Percentiles rank a stretch among this genome's conserved stretches.
Evolutionary conservation across 2,329 filamentous ascomycete genomes (phyloP).

Genomic region (Didymella glomerata): DNA sequence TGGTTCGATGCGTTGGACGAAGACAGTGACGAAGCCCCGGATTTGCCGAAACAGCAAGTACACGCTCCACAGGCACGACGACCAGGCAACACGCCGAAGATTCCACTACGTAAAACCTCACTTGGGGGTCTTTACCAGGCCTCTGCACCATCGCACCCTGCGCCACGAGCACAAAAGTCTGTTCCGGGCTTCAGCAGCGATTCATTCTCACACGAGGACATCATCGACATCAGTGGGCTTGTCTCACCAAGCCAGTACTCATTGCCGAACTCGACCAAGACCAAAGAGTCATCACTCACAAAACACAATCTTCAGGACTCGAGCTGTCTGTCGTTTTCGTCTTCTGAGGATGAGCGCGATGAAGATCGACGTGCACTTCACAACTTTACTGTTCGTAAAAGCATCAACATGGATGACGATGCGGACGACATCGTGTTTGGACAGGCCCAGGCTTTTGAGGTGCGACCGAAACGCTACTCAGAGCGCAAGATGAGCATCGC

Average conservation of each 20-base stretch:
- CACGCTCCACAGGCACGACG: slow-evolving; percentile 27
- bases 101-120: slow-evolving; percentile 33
- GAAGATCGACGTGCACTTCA: slow-evolving; percentile 17
- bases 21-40: slow-evolving; percentile 47
- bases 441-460: slow-evolving; percentile 49
- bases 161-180: slow-evolving; percentile 26
- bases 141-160: slow-evolving; percentile 15
- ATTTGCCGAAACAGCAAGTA: slow-evolving; percentile 25
- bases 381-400: slow-evolving; percentile 41
- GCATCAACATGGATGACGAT: slow-evolving; percentile 46
- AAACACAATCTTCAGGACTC: slow-evolving; percentile 49
- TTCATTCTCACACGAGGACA: slow-evolving; percentile 34
- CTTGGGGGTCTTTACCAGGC: slow-evolving; percentile 27
- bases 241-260: slow-evolving; percentile 45
- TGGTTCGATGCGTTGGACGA: slow-evolving; percentile 60
- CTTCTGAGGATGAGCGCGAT: slow-evolving; percentile 50
- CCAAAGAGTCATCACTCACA: slow-evolving; percentile 46
- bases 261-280: slow-evolving; percentile 39
- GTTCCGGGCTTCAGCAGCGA: slow-evolving; percentile 29
- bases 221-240: slow-evolving; percentile 33
- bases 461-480: slow-evolving; percentile 41
- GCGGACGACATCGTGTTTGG: slow-evolving; percentile 49
- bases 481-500: slow-evolving; percentile 45
- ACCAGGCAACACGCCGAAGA: slow-evolving; percentile 16
- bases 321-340: slow-evolving; percentile 52